Conservation (phyloP, 495 filamentous ascomycete genomes). For the Podospora conica region DNA sequence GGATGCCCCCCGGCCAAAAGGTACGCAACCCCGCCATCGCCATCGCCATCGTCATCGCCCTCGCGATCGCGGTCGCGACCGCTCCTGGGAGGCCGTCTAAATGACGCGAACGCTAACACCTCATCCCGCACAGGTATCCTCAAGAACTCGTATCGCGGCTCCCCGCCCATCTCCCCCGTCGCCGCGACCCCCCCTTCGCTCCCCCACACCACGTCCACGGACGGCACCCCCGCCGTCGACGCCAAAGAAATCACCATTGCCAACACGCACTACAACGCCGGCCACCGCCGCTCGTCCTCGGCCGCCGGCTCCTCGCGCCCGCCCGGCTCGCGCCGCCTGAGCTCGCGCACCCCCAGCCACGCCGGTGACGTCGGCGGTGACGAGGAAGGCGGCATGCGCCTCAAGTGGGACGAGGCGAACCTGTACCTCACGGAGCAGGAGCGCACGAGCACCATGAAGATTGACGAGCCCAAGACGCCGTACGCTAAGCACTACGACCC, state of each 20-base stretch:
- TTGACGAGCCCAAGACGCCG: constrained; percentile 95
- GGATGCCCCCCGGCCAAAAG: constrained; percentile 65
- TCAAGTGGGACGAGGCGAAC: constrained; percentile 98
- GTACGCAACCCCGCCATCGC: constrained; percentile 44
- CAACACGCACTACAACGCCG: constrained; percentile 92
- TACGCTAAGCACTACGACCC: constrained; percentile 90
- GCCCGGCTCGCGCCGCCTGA: constrained; percentile 62
- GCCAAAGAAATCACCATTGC: constrained; percentile 84
- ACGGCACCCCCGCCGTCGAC: constrained; percentile 39
- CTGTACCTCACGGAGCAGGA: constrained; percentile 94
- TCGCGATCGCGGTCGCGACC: background rate
- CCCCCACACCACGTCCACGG: constrained; percentile 33
- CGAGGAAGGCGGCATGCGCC: constrained; percentile 49
- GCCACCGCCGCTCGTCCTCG: constrained; percentile 79
- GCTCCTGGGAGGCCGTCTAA: background rate
- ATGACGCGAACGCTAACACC: background rate
- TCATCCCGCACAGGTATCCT: constrained; percentile 64
- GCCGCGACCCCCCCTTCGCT: constrained; percentile 21
- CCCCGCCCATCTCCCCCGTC: constrained; percentile 44
- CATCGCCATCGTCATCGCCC: background rate
- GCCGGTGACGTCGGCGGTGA: constrained; percentile 33
- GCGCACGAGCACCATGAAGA: constrained; percentile 94
- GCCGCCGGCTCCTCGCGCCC: constrained; percentile 45
- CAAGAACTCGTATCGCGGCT: constrained; percentile 74
- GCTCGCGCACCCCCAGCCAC: constrained; percentile 40